These are phyloP conservation scores for Botrytis sinoallii DNA, from an alignment of 2,329 filamentous ascomycete genomes.

Conservation along the genomic window DNA sequence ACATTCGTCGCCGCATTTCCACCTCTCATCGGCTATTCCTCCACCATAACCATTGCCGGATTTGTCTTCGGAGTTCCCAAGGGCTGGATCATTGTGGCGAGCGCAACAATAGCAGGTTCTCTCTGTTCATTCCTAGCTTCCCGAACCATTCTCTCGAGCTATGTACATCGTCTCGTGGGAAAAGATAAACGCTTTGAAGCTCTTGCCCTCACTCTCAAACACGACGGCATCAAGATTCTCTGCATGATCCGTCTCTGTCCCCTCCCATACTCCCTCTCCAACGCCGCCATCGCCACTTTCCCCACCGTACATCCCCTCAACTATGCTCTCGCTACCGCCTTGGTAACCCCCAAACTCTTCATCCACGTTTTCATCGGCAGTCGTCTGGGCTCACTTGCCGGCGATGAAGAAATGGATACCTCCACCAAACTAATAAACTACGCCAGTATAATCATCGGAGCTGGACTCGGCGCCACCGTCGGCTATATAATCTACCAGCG, in stretches of 20 bases:
- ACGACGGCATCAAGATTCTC: conserved; percentile 84
- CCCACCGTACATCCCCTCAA: conserved; percentile 75
- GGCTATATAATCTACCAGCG: conserved; percentile 81
- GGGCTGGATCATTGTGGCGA: conserved; percentile 69
- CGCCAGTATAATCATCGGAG: conserved; percentile 70
- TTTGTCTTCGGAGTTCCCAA: conserved; percentile 71
- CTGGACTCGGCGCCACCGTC: conserved; percentile 67
- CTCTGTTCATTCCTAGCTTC: conserved; percentile 77
- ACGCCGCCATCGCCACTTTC: conserved; percentile 91
- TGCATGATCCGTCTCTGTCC: conserved; percentile 92
- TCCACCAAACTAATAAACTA: conserved; percentile 81
- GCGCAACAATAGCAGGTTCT: conserved; percentile 75
- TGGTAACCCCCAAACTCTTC: conserved; percentile 81
- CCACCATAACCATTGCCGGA: conserved; percentile 63
- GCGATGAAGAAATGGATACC: conserved; percentile 76
- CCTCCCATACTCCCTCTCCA: conserved; percentile 86
- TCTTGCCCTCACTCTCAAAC: conserved; percentile 79
- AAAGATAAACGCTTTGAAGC: conserved; percentile 85
- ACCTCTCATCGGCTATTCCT: conserved; percentile 68
- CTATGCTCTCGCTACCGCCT: conserved; percentile 78
- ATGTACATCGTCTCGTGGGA: conserved; percentile 78
- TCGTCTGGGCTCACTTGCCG: conserved; percentile 76
- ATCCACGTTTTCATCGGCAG: conserved; percentile 91
- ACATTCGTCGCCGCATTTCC: conserved; percentile 68
- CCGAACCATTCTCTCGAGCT: conserved; percentile 71